These are phyloP conservation scores for Cryptosporidium parvum DNA, from an alignment of 169 alveolate genomes.

Conservation along the genomic window DNA sequence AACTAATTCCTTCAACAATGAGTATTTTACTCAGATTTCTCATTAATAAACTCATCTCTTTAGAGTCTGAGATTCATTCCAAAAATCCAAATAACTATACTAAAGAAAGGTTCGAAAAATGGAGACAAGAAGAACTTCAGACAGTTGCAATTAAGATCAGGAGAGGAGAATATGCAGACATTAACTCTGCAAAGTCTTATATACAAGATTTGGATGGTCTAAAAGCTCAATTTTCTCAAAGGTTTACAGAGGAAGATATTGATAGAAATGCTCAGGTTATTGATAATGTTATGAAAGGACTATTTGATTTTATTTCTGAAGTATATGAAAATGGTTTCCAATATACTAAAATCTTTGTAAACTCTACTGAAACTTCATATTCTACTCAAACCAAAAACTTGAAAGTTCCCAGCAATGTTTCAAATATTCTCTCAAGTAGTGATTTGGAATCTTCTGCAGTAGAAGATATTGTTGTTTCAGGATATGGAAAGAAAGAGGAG, in stretches of 20 bases:
- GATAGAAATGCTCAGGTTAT: slow-evolving; percentile 61
- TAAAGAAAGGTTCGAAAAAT: slow-evolving; percentile 59
- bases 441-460: slow-evolving; percentile 66
- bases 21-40: slow-evolving; percentile 45
- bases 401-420: background rate
- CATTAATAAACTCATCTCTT: slow-evolving; percentile 6
- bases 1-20: slow-evolving; percentile 25
- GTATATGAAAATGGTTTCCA: slow-evolving; percentile 44
- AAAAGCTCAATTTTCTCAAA: slow-evolving; percentile 29
- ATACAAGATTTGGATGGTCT: slow-evolving; percentile 17
- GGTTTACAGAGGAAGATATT: slow-evolving; percentile 64
- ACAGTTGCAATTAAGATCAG: slow-evolving; percentile 35
- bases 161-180: slow-evolving; percentile 45
- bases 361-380: background rate
- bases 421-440: slow-evolving; percentile 50
- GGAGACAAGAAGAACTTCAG: slow-evolving; percentile 74
- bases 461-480: slow-evolving; percentile 22
- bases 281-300: slow-evolving; percentile 10
- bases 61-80: slow-evolving; percentile 52
- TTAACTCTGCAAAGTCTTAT: slow-evolving; percentile 29
- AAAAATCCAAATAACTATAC: slow-evolving; percentile 45
- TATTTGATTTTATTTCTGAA: slow-evolving; percentile 52
- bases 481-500: slow-evolving; percentile 48
- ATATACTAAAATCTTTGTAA: slow-evolving; percentile 2
- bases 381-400: background rate